Evolutionary conservation across 1,284 basidiomycete species (phyloP), one percentile per base, ranked within the genome.

Genomic region (Ustilago tritici): DNA sequence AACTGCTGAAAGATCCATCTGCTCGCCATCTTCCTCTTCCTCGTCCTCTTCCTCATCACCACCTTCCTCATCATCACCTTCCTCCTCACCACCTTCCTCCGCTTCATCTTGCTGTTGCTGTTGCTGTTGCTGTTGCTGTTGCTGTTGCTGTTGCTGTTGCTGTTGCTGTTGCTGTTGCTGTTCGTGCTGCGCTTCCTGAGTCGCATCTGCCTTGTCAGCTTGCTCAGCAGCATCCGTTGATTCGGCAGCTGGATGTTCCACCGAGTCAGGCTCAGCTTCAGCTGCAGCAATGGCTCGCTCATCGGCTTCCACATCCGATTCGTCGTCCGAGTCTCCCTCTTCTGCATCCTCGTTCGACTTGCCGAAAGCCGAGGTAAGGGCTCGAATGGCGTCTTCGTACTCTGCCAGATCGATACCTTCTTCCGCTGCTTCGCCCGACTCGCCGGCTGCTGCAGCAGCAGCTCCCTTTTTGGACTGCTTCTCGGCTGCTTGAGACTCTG

Each of bases 211-310:
- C 3, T 46, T 23, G 19, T 17, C 53, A 34, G 19, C 59, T 31
- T 57, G 41, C 10, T 36, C 43, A 17, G 34, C 47, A 4, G 9
- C 23, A 4, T 38, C 50, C 5, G 19, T 43, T 17, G 56, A 15
- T 4, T 35, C 19, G 17, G 53, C 46, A 8, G 54, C 56, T 49
- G 41, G 1, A 34, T 65, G 62, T 28, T 67, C 61, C 49, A 67
- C 56, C 14, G 70, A 69, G 43, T 69, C 63, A 5, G 64, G 76
- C 40, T 82, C 80, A 12, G 80, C 80, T 52, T 82, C 80, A 8
- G 80, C 80, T 40, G 70, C 80, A 28, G 78, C 80, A 41, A 82
- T 82, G 49, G 80, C 80, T 8, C 76, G 69, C 62, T 82, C 80
- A 47, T 82, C 80, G 4, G 80, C 78, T 19, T 82, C 80, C n/a